Base-by-base conservation (phyloP, 345 rosid species). In the Eucalyptus victrix region DNA sequence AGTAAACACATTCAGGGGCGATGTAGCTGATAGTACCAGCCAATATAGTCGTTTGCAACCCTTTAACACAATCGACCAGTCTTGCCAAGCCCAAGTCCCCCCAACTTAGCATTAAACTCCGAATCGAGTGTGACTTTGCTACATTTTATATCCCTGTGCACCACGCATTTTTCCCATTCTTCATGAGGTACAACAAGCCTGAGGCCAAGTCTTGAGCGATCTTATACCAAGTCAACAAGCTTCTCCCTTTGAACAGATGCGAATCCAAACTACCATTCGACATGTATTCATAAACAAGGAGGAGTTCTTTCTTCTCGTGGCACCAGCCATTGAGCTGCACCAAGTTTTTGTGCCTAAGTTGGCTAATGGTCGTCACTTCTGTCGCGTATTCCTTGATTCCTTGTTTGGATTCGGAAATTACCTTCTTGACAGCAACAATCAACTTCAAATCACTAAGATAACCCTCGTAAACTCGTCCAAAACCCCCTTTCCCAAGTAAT, bases 11-110 rank as follows among this genome's bases (percentile, higher is more conserved):
- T 65, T 7, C 76, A n/a, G 76, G 19, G 37, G 16, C 37, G 2
- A 14, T n/a, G 21, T n/a, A 2, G 40, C 37, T 2, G 5, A n/a
- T 0, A 0, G 37, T 65, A n/a, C 37, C 6, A 62, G 37, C 76
- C 21, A 65, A n/a, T 65, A 65, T n/a, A 65, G 40, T 65, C 21
- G 21, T 2, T 65, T 9, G 21, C 18, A 1, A n/a, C 21, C 11
- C 76, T 8, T 65, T 65, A n/a, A 18, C 37, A 26, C 21, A 0
- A n/a, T 65, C 12, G 2, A 4, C 40, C 16, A 65, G 76, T n/a
- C 40, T 30, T 65, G 76, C 76, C 76, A 65, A 65, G 76, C 37
- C 76, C 4, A 65, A 65, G 76, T 65, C 76, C 37, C 37, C 69
- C 69, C 17, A 30, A 28, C 5, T 62, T 62, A 28, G 69, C 69